Evolutionary conservation across 352 stramenopile genomes (phyloP).

Genomic region (Phytopythium mirpurense): DNA sequence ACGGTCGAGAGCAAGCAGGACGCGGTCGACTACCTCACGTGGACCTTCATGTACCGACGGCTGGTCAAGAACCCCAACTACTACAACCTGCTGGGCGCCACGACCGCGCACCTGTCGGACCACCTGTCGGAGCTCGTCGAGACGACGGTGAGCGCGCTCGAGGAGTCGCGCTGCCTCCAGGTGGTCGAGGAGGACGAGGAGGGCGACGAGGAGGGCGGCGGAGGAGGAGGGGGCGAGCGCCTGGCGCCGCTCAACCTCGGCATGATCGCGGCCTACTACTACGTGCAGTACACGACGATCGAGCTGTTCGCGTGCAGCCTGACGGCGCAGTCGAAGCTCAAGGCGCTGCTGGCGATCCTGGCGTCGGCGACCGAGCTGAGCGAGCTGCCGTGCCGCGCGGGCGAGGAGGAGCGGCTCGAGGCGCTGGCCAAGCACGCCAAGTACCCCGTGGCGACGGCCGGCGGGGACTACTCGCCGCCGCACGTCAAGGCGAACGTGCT

Average conservation of each 20-base stretch:
- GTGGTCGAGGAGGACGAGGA: slow-evolving; percentile 91
- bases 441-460: slow-evolving; percentile 81
- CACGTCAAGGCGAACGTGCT: slow-evolving; percentile 97
- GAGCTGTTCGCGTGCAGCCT: slow-evolving; percentile 98
- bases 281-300: slow-evolving; percentile 99
- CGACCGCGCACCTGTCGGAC: slow-evolving; percentile 93
- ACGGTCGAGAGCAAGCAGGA: slow-evolving; percentile 99
- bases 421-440: slow-evolving; percentile 93
- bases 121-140: slow-evolving; percentile 99
- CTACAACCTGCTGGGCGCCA: slow-evolving; percentile 96
- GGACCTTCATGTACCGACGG: slow-evolving; percentile 99
- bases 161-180: slow-evolving; percentile 95
- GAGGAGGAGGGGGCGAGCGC: slow-evolving; percentile 83
- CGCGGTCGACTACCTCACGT: slow-evolving; percentile 99
- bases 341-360: slow-evolving; percentile 96
- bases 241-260: slow-evolving; percentile 97
- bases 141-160: slow-evolving; percentile 94
- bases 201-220: slow-evolving; percentile 76
- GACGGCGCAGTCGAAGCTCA: slow-evolving; percentile 96
- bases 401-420: slow-evolving; percentile 93
- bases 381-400: slow-evolving; percentile 89
- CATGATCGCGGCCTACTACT: slow-evolving; percentile 99
- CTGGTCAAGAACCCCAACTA: slow-evolving; percentile 99
- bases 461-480: slow-evolving; percentile 88
- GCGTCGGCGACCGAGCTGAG: slow-evolving; percentile 95